Evolutionary conservation across 2,329 filamentous ascomycete genomes (phyloP), one percentile per base, ranked within the genome.

Genomic region (Fusarium sp.): DNA sequence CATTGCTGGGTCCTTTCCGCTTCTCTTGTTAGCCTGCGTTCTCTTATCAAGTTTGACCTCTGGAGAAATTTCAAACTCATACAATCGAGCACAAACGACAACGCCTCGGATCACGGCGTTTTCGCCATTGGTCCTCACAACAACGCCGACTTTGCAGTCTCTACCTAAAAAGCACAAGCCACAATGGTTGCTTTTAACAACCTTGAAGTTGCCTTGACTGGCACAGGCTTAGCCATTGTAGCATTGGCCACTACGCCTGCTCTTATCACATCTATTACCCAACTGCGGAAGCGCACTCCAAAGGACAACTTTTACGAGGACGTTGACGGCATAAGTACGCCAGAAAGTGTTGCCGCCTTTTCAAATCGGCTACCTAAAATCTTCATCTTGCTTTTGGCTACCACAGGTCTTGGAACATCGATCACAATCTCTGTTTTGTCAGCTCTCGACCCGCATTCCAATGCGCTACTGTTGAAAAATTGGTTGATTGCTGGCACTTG

Each of bases 261-360:
- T 36, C 31, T 78, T 19, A 55, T 71, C 33, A 72, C 73, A 38
- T 64, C 77, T 32, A 32, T 73, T 41, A 63, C 65, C 29, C 78
- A 80, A 54, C 55, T 73, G 32, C 74, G 72, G 29, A 67, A 71
- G 35, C 72, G 73, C 21, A 70, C 70, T 5, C 73, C 76, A 9
- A 76, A 75, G 53, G 77, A 82, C 36, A 75, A 81, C 10, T 77
- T 80, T 11, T 93, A 93, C 69, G 78, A 87, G 65, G 90, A 93
- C 69, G 76, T 81, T 59, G 90, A 93, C 74, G 90, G 90, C 44
- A 80, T 82, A 61, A 88, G 88, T 29, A 89, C 86, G 0, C 80
- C 84, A 36, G 86, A 89, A 69, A 86, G 87, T 2, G 71, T 86
- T 48, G 80, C 81, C 19, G 80, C 79, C 35, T 93, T 88, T 70